Percentiles rank a stretch among this genome's conserved stretches.
Evolutionary conservation across 1,139 yeast species (phyloP).

Genomic region (Geotrichum bryndzae): DNA sequence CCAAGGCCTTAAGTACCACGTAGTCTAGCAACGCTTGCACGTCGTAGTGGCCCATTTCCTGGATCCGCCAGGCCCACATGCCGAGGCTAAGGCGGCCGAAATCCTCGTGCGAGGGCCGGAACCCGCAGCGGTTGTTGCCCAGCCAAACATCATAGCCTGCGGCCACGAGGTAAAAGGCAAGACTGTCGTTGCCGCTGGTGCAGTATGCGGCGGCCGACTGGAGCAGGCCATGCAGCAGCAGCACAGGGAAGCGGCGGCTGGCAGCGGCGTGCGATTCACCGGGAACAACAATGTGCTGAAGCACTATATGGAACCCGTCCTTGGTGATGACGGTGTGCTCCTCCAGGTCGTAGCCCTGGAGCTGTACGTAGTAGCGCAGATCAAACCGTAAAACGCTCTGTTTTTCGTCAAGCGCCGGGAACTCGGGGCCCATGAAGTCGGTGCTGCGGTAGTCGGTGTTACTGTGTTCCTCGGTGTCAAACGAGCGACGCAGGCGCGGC

Average conservation of each 20-base stretch:
- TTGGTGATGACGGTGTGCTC: slow-evolving; percentile 58
- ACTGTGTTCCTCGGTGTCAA: slow-evolving; percentile 1
- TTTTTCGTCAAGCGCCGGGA: slow-evolving; percentile 22
- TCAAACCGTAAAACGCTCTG: slow-evolving; percentile 42
- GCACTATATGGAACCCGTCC: slow-evolving; percentile 69
- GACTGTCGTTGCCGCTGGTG: slow-evolving; percentile 67
- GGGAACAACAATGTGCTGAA: slow-evolving; percentile 59
- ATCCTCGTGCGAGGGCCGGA: slow-evolving; percentile 54
- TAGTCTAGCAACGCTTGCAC: slow-evolving; percentile 64
- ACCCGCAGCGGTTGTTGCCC: slow-evolving; percentile 87
- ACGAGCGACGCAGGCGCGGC: neutral
- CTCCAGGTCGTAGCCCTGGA: slow-evolving; percentile 54
- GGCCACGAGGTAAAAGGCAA: slow-evolving; percentile 57
- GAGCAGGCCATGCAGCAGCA: slow-evolving; percentile 77
- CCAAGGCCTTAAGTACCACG: slow-evolving; percentile 43
- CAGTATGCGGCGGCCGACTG: slow-evolving; percentile 83
- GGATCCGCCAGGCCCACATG: slow-evolving; percentile 73
- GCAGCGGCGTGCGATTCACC: slow-evolving; percentile 36
- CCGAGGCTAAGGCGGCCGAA: slow-evolving; percentile 44
- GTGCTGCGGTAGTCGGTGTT: neutral
- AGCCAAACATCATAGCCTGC: slow-evolving; percentile 88
- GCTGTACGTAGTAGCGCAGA: slow-evolving; percentile 58
- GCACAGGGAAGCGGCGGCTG: slow-evolving; percentile 46
- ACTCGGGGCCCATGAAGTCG: slow-evolving; percentile 8
- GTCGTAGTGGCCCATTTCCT: slow-evolving; percentile 73